Evolutionary conservation across 257 asterid genomes (phyloP).

Genomic region (Verbascum thapsus): DNA sequence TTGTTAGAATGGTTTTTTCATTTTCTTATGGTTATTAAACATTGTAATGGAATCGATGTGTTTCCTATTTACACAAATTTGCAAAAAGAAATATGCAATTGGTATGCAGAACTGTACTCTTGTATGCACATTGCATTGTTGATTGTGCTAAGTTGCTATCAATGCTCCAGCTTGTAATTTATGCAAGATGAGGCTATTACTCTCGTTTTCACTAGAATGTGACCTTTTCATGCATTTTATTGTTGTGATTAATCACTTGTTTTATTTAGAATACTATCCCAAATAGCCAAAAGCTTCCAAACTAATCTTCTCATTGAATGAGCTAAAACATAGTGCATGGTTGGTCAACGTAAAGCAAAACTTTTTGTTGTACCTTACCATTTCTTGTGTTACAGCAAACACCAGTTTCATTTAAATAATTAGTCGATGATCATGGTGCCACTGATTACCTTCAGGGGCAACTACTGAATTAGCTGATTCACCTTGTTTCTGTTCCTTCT

Average conservation of each 20-base stretch:
- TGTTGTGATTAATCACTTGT: neutral
- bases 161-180: neutral
- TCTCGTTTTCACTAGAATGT: neutral
- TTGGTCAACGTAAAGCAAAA: neutral
- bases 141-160: neutral
- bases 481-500: too few relatives aligned
- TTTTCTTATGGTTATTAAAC: too few relatives aligned
- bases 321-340: neutral
- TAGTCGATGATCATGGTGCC: too few relatives aligned
- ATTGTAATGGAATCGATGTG: too few relatives aligned
- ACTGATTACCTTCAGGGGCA: too few relatives aligned
- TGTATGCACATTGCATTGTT: neutral
- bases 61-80: too few relatives aligned
- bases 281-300: neutral
- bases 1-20: too few relatives aligned
- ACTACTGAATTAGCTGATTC: too few relatives aligned
- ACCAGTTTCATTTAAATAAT: too few relatives aligned
- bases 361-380: neutral
- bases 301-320: neutral
- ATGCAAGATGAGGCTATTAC: neutral
- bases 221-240: neutral
- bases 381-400: too few relatives aligned
- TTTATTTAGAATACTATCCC: neutral
- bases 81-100: too few relatives aligned
- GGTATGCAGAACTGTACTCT: too few relatives aligned